These are phyloP conservation scores for Platismatia glauca DNA, from an alignment of 495 filamentous ascomycete genomes.

Conservation along the genomic window DNA sequence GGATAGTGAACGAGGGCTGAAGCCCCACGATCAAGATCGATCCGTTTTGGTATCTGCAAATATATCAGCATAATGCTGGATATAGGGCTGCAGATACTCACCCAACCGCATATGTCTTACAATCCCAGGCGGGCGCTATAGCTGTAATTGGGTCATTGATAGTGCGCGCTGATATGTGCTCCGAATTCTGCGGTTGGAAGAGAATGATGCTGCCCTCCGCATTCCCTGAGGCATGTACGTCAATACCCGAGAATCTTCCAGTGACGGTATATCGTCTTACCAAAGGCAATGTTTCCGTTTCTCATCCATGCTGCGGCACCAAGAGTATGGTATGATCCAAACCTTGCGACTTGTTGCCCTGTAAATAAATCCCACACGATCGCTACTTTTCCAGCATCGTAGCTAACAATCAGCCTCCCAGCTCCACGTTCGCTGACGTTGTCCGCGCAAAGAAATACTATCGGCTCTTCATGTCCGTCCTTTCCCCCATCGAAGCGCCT, in stretches of 20 bases:
- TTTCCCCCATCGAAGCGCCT: conserved; percentile 60
- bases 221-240: conserved; percentile 52
- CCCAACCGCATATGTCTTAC: conserved; percentile 95
- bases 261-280: conserved; percentile 39
- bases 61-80: conserved; percentile 26
- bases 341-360: conserved; percentile 80
- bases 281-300: conserved; percentile 95
- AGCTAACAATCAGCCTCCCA: conserved; percentile 82
- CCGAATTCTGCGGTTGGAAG: conserved; percentile 87
- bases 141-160: conserved; percentile 92
- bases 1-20: conserved; percentile 85
- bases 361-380: conserved; percentile 97
- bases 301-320: conserved; percentile 89
- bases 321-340: conserved; percentile 81
- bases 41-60: conserved; percentile 78
- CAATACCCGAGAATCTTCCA: conserved; percentile 19
- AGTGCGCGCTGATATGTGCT: conserved; percentile 85
- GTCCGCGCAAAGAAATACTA: conserved; percentile 77
- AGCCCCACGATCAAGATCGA: conserved; percentile 85
- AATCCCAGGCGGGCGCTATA: conserved; percentile 83
- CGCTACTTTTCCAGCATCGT: conserved; percentile 81
- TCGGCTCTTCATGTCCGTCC: conserved; percentile 60
- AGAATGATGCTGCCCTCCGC: conserved; percentile 85
- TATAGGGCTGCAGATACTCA: conserved; percentile 34
- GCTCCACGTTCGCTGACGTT: conserved; percentile 84